These are phyloP conservation scores for Baorangia bicolor DNA, from an alignment of 768 basidiomycete species.

Conservation along the genomic window DNA sequence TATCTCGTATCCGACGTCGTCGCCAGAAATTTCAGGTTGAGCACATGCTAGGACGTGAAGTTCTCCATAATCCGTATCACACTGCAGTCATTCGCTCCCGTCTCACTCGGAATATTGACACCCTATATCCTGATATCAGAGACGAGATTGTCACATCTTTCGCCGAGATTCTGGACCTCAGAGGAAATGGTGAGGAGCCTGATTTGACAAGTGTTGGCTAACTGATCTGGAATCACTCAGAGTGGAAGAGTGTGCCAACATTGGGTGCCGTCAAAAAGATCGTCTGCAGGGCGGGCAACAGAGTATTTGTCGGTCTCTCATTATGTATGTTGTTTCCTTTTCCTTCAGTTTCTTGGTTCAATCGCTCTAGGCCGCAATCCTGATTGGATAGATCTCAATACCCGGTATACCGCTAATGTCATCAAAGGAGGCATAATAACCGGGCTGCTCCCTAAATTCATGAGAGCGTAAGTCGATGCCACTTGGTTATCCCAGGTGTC, in stretches of 20 bases:
- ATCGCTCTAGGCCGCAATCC: too few relatives aligned
- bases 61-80: conserved; percentile 31
- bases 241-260: conserved; percentile 25
- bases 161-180: too few relatives aligned
- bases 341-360: neutral
- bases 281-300: conserved; percentile 39
- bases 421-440: too few relatives aligned
- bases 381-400: too few relatives aligned
- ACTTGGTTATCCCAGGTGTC: too few relatives aligned
- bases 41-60: conserved; percentile 37
- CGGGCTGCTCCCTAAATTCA: conserved; percentile 33
- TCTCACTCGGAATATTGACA: conserved; percentile 39
- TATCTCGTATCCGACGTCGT: neutral
- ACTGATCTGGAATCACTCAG: too few relatives aligned
- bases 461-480: conserved; percentile 30
- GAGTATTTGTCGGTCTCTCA: too few relatives aligned
- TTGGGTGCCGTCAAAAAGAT: conserved; percentile 31
- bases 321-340: conserved; percentile 24
- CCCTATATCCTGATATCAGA: conserved; percentile 41
- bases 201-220: too few relatives aligned
- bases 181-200: too few relatives aligned
- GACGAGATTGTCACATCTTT: too few relatives aligned
- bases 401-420: too few relatives aligned
- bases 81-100: conserved; percentile 24
- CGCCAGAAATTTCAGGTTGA: conserved; percentile 36